phyloP scores from a whole-genome alignment of 306 rosid species.

The Quercus rubra region DNA sequence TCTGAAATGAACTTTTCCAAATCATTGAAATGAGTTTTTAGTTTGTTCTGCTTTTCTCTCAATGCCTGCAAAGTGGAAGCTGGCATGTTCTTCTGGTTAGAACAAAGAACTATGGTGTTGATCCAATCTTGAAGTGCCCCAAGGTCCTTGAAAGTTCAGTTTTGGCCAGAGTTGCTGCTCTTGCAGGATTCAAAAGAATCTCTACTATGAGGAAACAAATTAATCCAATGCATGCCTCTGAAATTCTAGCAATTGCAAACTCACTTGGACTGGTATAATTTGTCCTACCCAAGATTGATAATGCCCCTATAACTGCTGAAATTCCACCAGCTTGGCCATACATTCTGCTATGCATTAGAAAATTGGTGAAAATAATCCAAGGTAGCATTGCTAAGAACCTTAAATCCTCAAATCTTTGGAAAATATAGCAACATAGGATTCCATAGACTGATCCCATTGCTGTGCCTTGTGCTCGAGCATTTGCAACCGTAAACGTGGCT shows the following conservation, averaged over 20 bases:
- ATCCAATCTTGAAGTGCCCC: slow-evolving; percentile 45
- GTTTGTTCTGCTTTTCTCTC: slow-evolving; percentile 37
- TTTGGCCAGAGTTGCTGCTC: slow-evolving; percentile 71
- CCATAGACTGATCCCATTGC: slow-evolving; percentile 80
- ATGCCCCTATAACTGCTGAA: slow-evolving; percentile 69
- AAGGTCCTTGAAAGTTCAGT: slow-evolving; percentile 49
- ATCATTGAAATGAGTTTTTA: slow-evolving; percentile 34
- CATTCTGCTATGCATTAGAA: slow-evolving; percentile 66
- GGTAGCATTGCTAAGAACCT: slow-evolving; percentile 58
- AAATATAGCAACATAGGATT: slow-evolving; percentile 44
- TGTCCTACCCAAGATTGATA: slow-evolving; percentile 68
- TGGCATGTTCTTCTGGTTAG: slow-evolving; percentile 15
- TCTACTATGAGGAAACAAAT: slow-evolving; percentile 53
- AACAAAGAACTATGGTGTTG: slow-evolving; percentile 17
- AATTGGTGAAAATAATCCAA: slow-evolving; percentile 60
- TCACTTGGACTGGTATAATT: slow-evolving; percentile 49
- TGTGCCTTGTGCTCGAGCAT: slow-evolving; percentile 78
- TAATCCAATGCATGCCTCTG: slow-evolving; percentile 68
- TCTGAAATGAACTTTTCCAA: slow-evolving; percentile 46
- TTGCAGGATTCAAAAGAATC: slow-evolving; percentile 41
- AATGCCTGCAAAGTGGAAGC: slow-evolving; percentile 28
- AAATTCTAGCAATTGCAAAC: slow-evolving; percentile 65
- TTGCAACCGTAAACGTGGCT: slow-evolving; percentile 56
- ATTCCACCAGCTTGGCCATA: slow-evolving; percentile 85
- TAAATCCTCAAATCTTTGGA: slow-evolving; percentile 26